Base-by-base conservation (phyloP, 768 basidiomycete species). In the Collybia nuda region DNA sequence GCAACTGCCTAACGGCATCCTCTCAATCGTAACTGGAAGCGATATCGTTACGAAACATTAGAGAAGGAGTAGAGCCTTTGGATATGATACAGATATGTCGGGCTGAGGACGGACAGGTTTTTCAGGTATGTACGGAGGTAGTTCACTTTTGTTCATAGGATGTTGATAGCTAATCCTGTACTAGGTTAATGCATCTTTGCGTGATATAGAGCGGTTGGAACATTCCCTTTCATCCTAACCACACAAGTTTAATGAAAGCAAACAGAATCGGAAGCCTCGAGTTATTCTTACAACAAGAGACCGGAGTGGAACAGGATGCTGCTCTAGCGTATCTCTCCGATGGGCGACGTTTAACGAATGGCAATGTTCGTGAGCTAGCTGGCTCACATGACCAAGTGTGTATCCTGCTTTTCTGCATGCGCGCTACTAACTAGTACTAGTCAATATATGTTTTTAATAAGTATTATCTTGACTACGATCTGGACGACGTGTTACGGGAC, bases 371-470 rank as follows among this genome's bases (percentile, higher is more conserved):
- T 29, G 91, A 93, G 58, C 69, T 93, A 35, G 87, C 82, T 29
- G 85, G 86, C 43, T 73, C 80, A 18, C 81, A 84, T 59, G 87
- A 88, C 67, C 88, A 91, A 77, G 90, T 89, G 5, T 14, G 55
- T 21, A 26, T 6, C 15, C 19, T 22, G 4, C 24, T 28, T 42
- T 29, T 22, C 21, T 32, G 37, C 26, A 21, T 39, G 24, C 36
- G 18, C 50, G 28, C 39, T 18, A 40, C 41, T 52, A 14, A 56
- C 45, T 14, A 51, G 19, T 28, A 40, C 48, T 47, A 73, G 90
- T 76, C 82, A 6, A 86, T 93, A 53, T 93, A 81, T 59, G 87
- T 93, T 5, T 93, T 89, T 69, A 93, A 92, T 69, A 90, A 90
- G 60, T 73, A 80, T 59, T 88, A 87, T 59, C 77, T 93, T 32